Base-by-base conservation (phyloP, 495 filamentous ascomycete genomes). In the Lasiosphaeria hispida region DNA sequence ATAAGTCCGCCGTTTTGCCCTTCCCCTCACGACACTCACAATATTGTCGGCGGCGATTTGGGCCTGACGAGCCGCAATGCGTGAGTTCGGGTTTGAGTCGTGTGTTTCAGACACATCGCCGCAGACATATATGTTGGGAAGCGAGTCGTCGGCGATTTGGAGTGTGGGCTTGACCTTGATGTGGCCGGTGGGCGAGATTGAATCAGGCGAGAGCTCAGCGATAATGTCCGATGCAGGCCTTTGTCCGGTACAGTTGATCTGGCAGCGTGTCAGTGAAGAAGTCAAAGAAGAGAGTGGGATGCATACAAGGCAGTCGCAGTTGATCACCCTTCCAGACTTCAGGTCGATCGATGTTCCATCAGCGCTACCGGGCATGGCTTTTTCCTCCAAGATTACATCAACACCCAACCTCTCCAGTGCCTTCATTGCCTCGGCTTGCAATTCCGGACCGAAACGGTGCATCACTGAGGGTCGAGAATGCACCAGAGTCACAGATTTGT, bases 401-500 rank as follows among this genome's bases (percentile, higher is more conserved):
- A 83, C 72, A 0, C 75, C 75, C 14, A 83, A 53, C 10, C 57
- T 61, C 37, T 69, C 34, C 55, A 83, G 57, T 10, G 57, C 72
- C 2, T 71, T 61, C 59, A 60, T 50, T 1, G 81, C 75, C 17
- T 76, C 60, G 0, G 76, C 71, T 56, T 84, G 80, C 11, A 87
- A 66, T 11, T 65, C 59, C 15, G 57, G 56, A 38, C 83, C 80
- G 66, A 85, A 87, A 7, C 64, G 75, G 9, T 78, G 75, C 76
- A 86, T 78, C 23, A 86, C 62, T 1, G 73, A 67, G 1, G 66
- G 60, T 23, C 83, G 65, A 1, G 83, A 86, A 64, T 87, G 83
- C 9, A 86, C 73, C 18, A 87, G 69, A 0, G 75, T 77, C 30
- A 86, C 74, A 18, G 78, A 68, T 65, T 86, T 86, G 7, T 80